Base-by-base conservation (phyloP, 768 basidiomycete species). In the Boletus sensibilis region DNA sequence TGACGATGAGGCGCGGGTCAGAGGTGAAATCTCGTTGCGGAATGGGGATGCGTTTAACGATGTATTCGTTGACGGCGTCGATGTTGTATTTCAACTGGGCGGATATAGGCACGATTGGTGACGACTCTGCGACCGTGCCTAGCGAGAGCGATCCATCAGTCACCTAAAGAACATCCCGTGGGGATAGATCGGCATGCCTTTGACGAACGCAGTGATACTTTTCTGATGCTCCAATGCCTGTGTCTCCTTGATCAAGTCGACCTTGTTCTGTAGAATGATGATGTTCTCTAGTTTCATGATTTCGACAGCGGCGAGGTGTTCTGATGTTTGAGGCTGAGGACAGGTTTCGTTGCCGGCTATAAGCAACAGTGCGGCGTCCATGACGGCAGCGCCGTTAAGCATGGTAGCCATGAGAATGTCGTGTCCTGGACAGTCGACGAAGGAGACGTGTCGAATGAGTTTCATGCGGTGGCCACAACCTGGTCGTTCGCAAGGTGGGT, bases 401-500 rank as follows among this genome's bases (percentile, higher is more conserved):
- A 99, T 99, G 61, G 96, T 99, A 49, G 97, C 97, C 97, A 99
- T 99, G 74, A 99, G 87, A 86, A 99, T 98, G 74, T 98, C 94
- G 84, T 96, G 95, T 59, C 95, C 92, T 1, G 92, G 93, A 65
- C 90, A 94, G 74, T 99, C 97, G 69, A 99, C 97, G 74, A 99
- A 99, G 4, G 96, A 98, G 68, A 98, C 95, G 67, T 99, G 97
- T 62, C 95, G 88, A 60, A 98, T 70, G 62, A 98, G 85, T 65
- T 88, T 89, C 93, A 98, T 94, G 18, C 84, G 82, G 53, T 86
- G 85, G 38, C 86, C 88, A 75, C 97, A 98, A 57, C 93, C 92
- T 21, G 92, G 91, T 20, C 93, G 83, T 74, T 97, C 94, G 74
- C 97, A 99, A 18, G 87, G 87, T 8, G 96, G 96, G 64, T 85